These are phyloP conservation scores for Fusarium udum DNA, from an alignment of 2,329 filamentous ascomycete species.

Conservation along the genomic window DNA sequence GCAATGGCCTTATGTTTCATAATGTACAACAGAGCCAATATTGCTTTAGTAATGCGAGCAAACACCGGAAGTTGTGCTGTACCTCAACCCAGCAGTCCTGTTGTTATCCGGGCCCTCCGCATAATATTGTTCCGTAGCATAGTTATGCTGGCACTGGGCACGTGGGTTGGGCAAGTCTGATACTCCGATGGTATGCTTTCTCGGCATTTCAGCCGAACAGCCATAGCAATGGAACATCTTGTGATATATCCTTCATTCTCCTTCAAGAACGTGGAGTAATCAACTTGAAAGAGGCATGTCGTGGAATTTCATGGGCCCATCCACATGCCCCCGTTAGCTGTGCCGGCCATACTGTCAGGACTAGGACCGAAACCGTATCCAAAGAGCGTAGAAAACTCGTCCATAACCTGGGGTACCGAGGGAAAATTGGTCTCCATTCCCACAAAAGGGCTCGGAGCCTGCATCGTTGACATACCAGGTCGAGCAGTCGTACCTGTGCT, in stretches of 20 bases:
- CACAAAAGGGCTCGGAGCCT: slow-evolving; percentile 48
- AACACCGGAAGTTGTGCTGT: not conserved
- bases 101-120: not conserved
- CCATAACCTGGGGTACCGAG: slow-evolving; percentile 51
- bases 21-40: not conserved
- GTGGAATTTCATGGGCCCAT: slow-evolving; percentile 40
- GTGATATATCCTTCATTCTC: slow-evolving; percentile 12
- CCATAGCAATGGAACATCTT: not conserved
- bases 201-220: not conserved
- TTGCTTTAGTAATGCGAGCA: not conserved
- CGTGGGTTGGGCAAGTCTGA: not conserved
- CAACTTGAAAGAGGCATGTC: not conserved
- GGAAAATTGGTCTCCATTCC: slow-evolving; percentile 51
- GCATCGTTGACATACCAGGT: slow-evolving; percentile 40
- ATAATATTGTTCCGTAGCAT: not conserved
- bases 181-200: not conserved
- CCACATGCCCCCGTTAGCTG: slow-evolving; percentile 40
- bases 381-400: slow-evolving; percentile 50
- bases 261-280: not conserved
- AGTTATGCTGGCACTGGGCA: not conserved
- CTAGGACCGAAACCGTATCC: slow-evolving; percentile 47
- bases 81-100: not conserved
- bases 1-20: not conserved
- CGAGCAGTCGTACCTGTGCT: slow-evolving; percentile 33
- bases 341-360: slow-evolving; percentile 42